phyloP scores from a whole-genome alignment of 2,329 filamentous ascomycete species.

The Incumbomyces lentus region DNA sequence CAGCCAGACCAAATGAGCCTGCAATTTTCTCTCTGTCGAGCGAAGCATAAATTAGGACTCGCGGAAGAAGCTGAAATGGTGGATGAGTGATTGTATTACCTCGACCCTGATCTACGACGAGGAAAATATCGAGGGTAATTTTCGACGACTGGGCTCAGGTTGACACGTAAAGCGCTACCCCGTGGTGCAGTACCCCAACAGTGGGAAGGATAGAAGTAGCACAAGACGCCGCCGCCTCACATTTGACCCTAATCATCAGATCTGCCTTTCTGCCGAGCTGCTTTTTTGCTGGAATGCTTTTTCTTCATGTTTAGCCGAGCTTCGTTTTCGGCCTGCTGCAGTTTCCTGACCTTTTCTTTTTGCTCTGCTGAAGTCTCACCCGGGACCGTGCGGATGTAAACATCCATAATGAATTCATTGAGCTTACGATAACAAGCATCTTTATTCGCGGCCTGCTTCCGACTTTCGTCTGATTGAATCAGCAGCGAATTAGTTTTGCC shows the following conservation, averaged over 20 bases:
- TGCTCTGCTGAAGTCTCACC: slow-evolving; percentile 52
- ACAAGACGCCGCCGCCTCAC: no score
- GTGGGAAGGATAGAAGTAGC: no score
- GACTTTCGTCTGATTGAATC: slow-evolving; percentile 53
- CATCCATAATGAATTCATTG: slow-evolving; percentile 42
- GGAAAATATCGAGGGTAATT: no score
- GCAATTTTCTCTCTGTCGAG: no score
- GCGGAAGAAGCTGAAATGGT: no score
- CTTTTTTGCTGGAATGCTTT: slow-evolving; percentile 52
- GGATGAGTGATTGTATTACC: no score
- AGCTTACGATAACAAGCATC: slow-evolving; percentile 50
- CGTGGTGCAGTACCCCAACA: no score
- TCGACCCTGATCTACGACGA: no score
- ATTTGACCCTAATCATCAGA: slow-evolving; percentile 9
- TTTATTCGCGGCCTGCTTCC: slow-evolving; percentile 52
- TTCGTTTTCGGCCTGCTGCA: slow-evolving; percentile 50
- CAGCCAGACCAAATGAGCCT: no score
- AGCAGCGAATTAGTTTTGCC: slow-evolving; percentile 44
- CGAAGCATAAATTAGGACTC: no score
- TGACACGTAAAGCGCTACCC: no score
- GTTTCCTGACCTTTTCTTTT: slow-evolving; percentile 41
- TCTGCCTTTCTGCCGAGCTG: slow-evolving; percentile 23
- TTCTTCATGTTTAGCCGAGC: slow-evolving; percentile 49
- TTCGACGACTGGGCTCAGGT: no score
- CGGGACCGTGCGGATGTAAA: slow-evolving; percentile 42